These are phyloP conservation scores for Leishmania gerbilli DNA, from an alignment of 208 protist genomes.

Conservation along the genomic window DNA sequence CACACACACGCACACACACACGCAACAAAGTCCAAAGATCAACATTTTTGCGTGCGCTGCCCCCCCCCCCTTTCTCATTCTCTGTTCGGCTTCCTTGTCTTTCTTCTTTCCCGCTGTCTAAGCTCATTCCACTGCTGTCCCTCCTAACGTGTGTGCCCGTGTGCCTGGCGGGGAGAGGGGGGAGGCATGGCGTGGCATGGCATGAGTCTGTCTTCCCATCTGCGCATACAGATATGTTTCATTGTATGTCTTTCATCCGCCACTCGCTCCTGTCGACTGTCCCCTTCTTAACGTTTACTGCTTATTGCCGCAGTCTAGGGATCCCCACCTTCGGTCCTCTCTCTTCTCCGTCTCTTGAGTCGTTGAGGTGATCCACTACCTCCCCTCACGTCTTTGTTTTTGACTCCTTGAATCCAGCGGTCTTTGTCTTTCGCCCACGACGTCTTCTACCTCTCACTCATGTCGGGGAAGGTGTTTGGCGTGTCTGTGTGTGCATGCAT, in stretches of 20 bases:
- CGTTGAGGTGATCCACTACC: neutral
- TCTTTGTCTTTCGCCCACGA: neutral
- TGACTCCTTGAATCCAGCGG: neutral
- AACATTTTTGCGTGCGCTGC: neutral
- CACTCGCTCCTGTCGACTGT: neutral
- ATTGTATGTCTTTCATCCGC: neutral
- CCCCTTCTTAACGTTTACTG: too few relatives aligned
- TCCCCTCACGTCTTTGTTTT: too few relatives aligned
- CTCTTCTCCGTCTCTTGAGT: neutral
- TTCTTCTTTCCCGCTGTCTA: neutral
- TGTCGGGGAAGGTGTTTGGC: too few relatives aligned
- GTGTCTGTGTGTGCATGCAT: neutral
- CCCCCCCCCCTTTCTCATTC: neutral
- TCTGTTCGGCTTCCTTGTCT: neutral
- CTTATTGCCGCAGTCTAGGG: neutral
- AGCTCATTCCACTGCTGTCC: neutral
- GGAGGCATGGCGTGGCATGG: neutral
- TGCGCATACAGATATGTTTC: neutral
- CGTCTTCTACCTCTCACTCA: neutral
- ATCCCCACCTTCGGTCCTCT: neutral
- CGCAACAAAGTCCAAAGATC: neutral
- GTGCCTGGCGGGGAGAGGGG: too few relatives aligned
- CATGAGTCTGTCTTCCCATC: neutral
- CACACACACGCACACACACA: neutral
- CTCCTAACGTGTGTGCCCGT: neutral